Conservation (phyloP, 2,329 filamentous ascomycete species). For the Monosporascus cannonballus region DNA sequence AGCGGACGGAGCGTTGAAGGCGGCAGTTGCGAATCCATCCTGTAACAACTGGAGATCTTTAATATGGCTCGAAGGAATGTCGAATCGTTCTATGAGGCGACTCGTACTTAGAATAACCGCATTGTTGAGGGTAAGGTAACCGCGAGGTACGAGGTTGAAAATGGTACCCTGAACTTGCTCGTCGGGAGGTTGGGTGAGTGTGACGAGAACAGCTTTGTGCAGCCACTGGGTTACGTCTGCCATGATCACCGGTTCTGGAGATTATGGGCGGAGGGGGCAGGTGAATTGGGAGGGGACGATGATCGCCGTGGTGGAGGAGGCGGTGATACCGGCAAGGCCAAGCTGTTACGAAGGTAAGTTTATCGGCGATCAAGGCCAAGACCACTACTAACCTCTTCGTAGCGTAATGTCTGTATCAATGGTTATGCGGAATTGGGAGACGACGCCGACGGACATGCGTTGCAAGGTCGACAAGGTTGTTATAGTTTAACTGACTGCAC, state of each 20-base stretch:
- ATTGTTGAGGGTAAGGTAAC: not conserved
- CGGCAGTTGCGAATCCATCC: constrained; percentile 1
- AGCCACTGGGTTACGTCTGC: not conserved
- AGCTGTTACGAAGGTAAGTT: no score
- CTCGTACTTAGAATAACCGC: not conserved
- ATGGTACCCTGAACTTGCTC: not conserved
- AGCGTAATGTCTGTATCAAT: no score
- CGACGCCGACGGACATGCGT: no score
- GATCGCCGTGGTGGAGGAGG: no score
- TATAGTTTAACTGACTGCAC: no score
- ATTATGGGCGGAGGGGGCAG: no score
- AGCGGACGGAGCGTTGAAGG: constrained; percentile 5
- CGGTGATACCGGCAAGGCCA: no score
- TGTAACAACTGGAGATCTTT: constrained; percentile 15
- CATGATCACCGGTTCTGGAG: not conserved
- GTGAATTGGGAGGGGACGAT: no score
- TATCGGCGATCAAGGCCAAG: no score
- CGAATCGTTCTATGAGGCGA: not conserved
- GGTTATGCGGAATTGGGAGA: no score
- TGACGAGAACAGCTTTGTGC: not conserved
- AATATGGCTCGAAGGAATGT: constrained; percentile 10
- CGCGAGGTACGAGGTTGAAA: not conserved
- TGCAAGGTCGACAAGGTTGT: no score
- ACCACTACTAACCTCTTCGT: no score
- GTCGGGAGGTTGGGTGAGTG: not conserved